Conservation (phyloP, 805 yeast genomes). For the Wickerhamomyces hampshirensis region DNA sequence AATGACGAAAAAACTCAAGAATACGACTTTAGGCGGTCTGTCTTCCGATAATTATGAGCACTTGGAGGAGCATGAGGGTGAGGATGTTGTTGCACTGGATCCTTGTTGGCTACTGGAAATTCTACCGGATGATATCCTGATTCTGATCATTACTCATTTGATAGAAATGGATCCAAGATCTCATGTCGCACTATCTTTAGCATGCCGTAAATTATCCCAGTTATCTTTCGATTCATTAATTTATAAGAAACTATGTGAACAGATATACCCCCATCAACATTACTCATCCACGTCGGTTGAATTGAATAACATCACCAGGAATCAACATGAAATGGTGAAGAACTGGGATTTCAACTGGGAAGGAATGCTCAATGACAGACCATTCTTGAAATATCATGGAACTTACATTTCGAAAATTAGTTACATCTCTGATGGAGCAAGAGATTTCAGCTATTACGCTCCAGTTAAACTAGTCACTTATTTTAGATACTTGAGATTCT, state of each 20-base stretch:
- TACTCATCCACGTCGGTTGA: constrained; percentile 42
- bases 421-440: constrained; percentile 79
- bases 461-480: constrained; percentile 85
- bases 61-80: constrained; percentile 15
- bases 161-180: constrained; percentile 49
- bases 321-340: constrained; percentile 32
- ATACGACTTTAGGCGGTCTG: too few relatives aligned
- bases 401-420: constrained; percentile 81
- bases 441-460: constrained; percentile 56
- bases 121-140: constrained; percentile 57
- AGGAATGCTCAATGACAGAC: constrained; percentile 46
- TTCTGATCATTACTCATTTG: constrained; percentile 43
- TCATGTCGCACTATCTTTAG: constrained; percentile 57
- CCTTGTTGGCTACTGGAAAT: constrained; percentile 39
- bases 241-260: constrained; percentile 46
- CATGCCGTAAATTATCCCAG: constrained; percentile 53
- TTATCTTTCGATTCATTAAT: constrained; percentile 50
- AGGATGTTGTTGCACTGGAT: constrained; percentile 14
- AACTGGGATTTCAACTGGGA: constrained; percentile 36
- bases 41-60: background rate
- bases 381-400: constrained; percentile 77
- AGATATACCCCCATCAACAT: constrained; percentile 49
- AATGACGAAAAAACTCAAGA: constrained; percentile 1
- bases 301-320: constrained; percentile 30
- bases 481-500: constrained; percentile 80